Evolutionary conservation across 352 stramenopile species (phyloP), one percentile per base, ranked within the genome.

Genomic region (Phytophthora foliorum): DNA sequence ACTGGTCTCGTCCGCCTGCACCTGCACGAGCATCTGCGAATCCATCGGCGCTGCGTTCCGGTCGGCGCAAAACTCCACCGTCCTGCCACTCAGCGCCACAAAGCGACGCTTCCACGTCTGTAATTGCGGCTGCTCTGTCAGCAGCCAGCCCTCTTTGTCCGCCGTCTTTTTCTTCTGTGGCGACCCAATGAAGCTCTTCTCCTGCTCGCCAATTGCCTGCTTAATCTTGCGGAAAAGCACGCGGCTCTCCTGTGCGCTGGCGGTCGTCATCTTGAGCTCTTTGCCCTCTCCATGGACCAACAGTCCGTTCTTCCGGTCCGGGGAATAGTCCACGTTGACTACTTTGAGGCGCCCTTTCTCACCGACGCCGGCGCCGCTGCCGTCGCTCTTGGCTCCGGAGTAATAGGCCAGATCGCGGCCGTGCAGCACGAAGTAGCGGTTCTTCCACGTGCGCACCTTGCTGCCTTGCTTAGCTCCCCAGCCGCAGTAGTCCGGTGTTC

Each of bases 381-480:
- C 73, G 42, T 75, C 59, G 52, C 67, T 72, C 51, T 72, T 81
- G 29, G 73, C 76, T 25, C 69, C 62, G 0, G 72, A 78, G 57
- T 88, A 96, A 66, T 93, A 93, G 14, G 57, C 21, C 50, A 93
- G 56, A 42, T 86, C 78, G 14, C 80, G 63, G 44, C 83, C 83
- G 32, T 66, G 71, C 13, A 93, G 70, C 24, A 92, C 82, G 54
- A 93, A 90, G 69, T 86, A 93, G 39, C 86, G 82, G 27, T 79
- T 78, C 70, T 93, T 93, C 86, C 86, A 93, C 25, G 75, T 84
- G 32, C 75, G 75, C 60, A 91, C 72, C 48, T 86, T 88, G 66
- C 82, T 90, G 67, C 86, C 86, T 45, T 91, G 78, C 71, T 94
- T 94, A 54, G 78, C 76, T 45, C 81, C 82, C 84, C 84, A 94